Percentiles rank a stretch among this genome's conserved stretches.
Evolutionary conservation across 2,329 filamentous ascomycete genomes (phyloP).

Genomic region (Mycosphaerella arachidis): DNA sequence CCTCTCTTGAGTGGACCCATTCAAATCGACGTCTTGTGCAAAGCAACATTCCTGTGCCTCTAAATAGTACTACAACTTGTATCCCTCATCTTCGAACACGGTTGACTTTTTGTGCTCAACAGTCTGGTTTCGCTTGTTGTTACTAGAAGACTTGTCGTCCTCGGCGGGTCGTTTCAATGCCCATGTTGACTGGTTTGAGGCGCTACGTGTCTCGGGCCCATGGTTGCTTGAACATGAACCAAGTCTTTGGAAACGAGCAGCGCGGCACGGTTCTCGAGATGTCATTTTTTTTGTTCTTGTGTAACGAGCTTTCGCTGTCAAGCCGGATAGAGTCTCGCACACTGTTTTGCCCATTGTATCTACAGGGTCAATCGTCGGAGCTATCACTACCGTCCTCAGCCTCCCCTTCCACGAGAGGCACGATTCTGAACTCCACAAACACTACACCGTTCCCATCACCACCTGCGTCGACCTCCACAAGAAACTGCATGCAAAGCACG

Average conservation of each 20-base stretch:
- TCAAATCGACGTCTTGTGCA: neutral
- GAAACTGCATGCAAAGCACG: slow-evolving; percentile 90
- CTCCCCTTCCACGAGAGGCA: slow-evolving; percentile 64
- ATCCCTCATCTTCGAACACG: neutral
- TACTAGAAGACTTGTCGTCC: neutral
- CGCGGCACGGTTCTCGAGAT: too few relatives aligned
- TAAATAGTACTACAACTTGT: neutral
- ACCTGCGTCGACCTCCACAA: slow-evolving; percentile 74
- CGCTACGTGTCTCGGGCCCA: neutral
- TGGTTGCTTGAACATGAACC: too few relatives aligned
- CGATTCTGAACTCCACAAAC: slow-evolving; percentile 79
- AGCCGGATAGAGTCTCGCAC: neutral
- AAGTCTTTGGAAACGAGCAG: too few relatives aligned
- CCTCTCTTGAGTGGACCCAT: neutral
- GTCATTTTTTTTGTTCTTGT: too few relatives aligned
- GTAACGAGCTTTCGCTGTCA: neutral
- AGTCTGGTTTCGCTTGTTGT: neutral
- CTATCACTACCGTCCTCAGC: slow-evolving; percentile 39
- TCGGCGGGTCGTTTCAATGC: neutral
- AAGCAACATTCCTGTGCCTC: neutral
- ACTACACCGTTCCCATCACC: slow-evolving; percentile 45
- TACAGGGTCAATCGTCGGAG: neutral
- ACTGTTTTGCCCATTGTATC: neutral
- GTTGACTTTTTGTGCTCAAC: neutral
- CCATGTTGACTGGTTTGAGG: neutral